Evolutionary conservation across 1,139 yeast species (phyloP), one percentile per base, ranked within the genome.

Genomic region (Debaryomyces nepalensis): DNA sequence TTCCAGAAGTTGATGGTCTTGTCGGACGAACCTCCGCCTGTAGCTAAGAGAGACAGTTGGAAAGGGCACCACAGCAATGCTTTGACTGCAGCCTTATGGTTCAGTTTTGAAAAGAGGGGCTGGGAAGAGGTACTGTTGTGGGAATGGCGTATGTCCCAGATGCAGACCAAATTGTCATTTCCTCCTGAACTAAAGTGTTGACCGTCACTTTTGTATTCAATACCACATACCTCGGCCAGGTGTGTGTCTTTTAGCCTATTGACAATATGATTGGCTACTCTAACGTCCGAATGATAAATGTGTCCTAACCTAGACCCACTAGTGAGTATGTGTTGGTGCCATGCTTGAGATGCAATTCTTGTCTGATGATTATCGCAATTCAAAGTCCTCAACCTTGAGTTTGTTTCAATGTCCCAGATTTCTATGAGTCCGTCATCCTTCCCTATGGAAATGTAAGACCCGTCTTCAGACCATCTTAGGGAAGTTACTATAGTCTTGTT

Each of bases 21-120:
- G 66, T 95, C 98, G 23, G 88, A 81, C 9, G 96, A 84, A 15
- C 99, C 99, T 40, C 99, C 99, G 7, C 99, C 99, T 2, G 97
- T 87, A 7, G 98, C 97, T 41, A 95, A 72, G 41, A 93, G 66
- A 49, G 87, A 86, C 24, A 73, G 69, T 53, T 89, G 95, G 64
- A 85, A 85, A 0, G 98, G 99, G 59, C 96, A 88, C 97, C 97
- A 95, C 11, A 95, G 83, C 42, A 95, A 67, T 1, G 99, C 98
- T 64, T 95, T 95, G 11, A 93, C 97, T 0, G 99, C 99, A 0
- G 98, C 97, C 32, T 79, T 84, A 64, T 93, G 99, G 46, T 81
- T 81, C 16, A 85, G 79, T 59, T 90, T 88, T 15, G 85, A 71
- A 61, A 84, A 88, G 48, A 84, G 75, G 4, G 99, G 97, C 32